Conservation (phyloP, 1,139 yeast genomes). For the Suhomyces coccinellae region DNA sequence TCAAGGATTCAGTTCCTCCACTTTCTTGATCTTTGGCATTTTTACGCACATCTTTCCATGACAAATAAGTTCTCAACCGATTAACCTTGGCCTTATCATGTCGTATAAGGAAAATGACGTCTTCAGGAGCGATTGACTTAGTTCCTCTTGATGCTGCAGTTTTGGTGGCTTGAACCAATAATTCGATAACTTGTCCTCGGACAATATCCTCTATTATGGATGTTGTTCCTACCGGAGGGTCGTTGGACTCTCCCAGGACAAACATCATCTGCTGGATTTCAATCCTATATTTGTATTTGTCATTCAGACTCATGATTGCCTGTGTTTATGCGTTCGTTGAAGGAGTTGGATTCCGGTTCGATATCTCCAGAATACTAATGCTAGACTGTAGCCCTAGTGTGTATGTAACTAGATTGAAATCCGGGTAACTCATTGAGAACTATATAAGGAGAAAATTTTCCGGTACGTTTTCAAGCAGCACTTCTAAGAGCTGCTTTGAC, state of each 20-base stretch:
- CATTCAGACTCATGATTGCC: conserved; percentile 13
- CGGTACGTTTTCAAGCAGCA: background rate
- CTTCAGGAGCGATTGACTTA: conserved; percentile 86
- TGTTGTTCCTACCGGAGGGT: conserved; percentile 90
- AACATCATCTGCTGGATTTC: conserved; percentile 99
- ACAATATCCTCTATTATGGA: conserved; percentile 93
- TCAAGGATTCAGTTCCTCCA: conserved; percentile 65
- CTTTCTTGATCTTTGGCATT: conserved; percentile 95
- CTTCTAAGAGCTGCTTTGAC: too few relatives aligned
- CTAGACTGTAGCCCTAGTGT: conserved; percentile 8
- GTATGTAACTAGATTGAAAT: background rate
- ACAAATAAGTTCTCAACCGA: conserved; percentile 80
- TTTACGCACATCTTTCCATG: conserved; percentile 97
- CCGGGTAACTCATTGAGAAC: conserved; percentile 14
- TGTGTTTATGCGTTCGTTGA: background rate
- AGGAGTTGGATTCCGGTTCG: background rate
- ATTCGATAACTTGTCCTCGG: conserved; percentile 90
- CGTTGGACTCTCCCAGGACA: conserved; percentile 92
- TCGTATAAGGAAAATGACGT: conserved; percentile 85
- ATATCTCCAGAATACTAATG: background rate
- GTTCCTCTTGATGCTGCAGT: conserved; percentile 83
- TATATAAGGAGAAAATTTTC: conserved; percentile 9
- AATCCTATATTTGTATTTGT: conserved; percentile 72
- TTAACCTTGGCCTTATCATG: conserved; percentile 95
- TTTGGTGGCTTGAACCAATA: conserved; percentile 73